A percentile compares a stretch with the other conserved stretches of the same genome.
These are phyloP conservation scores for Juglanconis oblonga DNA, from an alignment of 2,329 filamentous ascomycete genomes.

Conservation along the genomic window DNA sequence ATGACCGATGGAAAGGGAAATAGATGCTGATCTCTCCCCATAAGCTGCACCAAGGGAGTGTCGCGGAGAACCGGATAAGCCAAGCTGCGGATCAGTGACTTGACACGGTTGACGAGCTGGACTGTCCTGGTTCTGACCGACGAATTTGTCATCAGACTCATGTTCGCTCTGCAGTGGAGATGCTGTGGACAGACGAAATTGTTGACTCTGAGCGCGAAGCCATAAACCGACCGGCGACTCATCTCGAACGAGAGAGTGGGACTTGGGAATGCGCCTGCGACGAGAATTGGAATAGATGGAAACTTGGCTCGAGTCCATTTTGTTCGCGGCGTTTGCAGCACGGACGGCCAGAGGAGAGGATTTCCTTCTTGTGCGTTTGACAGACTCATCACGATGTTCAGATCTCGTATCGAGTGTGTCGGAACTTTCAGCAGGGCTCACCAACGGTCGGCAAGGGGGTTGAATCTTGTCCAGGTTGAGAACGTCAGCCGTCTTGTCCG, in stretches of 20 bases:
- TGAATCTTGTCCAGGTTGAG: neutral
- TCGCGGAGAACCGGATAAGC: neutral
- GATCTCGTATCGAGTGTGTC: neutral
- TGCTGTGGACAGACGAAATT: conserved; percentile 4
- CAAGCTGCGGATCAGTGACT: neutral
- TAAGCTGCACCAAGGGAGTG: neutral
- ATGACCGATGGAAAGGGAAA: neutral
- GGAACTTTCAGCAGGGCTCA: conserved; percentile 1
- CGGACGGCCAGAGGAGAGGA: conserved; percentile 2
- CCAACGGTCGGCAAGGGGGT: neutral
- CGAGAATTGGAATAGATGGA: conserved; percentile 5
- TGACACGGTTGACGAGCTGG: neutral
- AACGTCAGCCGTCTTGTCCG: conserved; percentile 7
- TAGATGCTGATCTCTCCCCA: neutral
- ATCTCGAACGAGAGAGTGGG: conserved; percentile 10
- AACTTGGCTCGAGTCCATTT: neutral
- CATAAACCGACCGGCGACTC: conserved; percentile 16
- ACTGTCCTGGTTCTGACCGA: neutral
- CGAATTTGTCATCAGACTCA: neutral
- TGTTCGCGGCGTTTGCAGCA: neutral
- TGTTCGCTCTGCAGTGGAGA: conserved; percentile 7
- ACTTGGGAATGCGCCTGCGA: conserved; percentile 5
- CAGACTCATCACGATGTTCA: neutral
- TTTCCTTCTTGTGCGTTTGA: conserved; percentile 1
- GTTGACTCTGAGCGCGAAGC: conserved; percentile 13